Conservation (phyloP, 768 basidiomycete species). For the Podaxis mareebaensis region DNA sequence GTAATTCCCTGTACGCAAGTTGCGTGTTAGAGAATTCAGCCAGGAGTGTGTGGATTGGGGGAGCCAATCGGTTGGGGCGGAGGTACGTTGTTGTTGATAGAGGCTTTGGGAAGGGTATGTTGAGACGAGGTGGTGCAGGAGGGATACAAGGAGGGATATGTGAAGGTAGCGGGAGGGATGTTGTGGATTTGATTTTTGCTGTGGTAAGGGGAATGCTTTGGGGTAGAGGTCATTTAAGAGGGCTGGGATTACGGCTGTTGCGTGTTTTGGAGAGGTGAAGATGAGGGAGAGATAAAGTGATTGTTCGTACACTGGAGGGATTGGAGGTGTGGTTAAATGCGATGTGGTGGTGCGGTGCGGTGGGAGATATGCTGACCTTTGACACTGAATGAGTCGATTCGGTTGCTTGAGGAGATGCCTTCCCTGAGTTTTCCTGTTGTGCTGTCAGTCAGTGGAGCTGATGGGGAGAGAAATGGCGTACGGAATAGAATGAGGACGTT, state of each 20-base stretch:
- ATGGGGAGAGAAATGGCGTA: slow-evolving; percentile 34
- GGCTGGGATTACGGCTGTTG: slow-evolving; percentile 59
- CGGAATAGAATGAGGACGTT: slow-evolving; percentile 76
- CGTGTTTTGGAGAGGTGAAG: slow-evolving; percentile 63
- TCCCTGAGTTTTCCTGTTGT: slow-evolving; percentile 72
- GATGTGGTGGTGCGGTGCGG: not conserved
- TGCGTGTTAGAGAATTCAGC: slow-evolving; percentile 52
- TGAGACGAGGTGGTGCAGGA: slow-evolving; percentile 57
- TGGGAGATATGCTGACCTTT: slow-evolving; percentile 53
- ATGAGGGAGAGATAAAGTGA: slow-evolving; percentile 66
- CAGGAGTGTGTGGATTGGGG: slow-evolving; percentile 43
- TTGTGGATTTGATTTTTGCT: not conserved
- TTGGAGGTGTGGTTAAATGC: not conserved
- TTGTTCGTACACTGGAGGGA: slow-evolving; percentile 63
- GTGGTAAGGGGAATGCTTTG: slow-evolving; percentile 16
- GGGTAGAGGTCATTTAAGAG: slow-evolving; percentile 54
- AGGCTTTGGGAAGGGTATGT: slow-evolving; percentile 66
- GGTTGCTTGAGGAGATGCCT: slow-evolving; percentile 61
- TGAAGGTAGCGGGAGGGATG: slow-evolving; percentile 24
- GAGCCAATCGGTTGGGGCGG: slow-evolving; percentile 42
- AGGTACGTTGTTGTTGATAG: slow-evolving; percentile 47
- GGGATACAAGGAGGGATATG: slow-evolving; percentile 41
- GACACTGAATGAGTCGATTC: slow-evolving; percentile 60
- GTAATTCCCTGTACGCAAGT: slow-evolving; percentile 58
- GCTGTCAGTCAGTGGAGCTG: not conserved